phyloP scores from a whole-genome alignment of 371 early-diverging fungal species.

The Syncephalastrum sp. region DNA sequence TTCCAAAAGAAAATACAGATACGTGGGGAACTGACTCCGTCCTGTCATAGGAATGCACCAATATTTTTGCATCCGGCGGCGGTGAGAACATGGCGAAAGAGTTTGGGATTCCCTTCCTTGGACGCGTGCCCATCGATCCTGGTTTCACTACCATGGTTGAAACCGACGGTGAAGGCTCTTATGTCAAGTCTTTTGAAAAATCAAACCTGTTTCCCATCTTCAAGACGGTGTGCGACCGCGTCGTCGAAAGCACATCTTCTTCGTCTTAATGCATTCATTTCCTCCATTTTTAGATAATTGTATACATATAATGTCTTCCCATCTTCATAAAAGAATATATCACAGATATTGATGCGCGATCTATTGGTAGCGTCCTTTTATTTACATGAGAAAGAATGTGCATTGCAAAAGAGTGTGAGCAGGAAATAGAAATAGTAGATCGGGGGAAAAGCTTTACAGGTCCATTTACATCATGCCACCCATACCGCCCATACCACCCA shows the following conservation, averaged over 20 bases:
- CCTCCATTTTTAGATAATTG: too few species aligned
- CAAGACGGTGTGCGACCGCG: constrained; percentile 52
- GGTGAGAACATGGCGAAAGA: constrained; percentile 88
- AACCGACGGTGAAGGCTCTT: constrained; percentile 46
- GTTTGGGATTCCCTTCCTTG: constrained; percentile 75
- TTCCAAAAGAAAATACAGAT: constrained; percentile 29
- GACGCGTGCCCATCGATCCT: constrained; percentile 87
- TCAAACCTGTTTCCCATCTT: constrained; percentile 65
- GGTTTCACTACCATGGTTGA: constrained; percentile 68
- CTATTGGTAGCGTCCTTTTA: not conserved
- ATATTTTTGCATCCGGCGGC: constrained; percentile 92
- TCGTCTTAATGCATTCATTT: too few species aligned
- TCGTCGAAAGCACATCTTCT: constrained; percentile 21
- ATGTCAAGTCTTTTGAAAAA: constrained; percentile 57
- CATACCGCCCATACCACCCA: constrained; percentile 55
- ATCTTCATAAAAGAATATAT: not conserved
- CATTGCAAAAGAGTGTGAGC: not conserved
- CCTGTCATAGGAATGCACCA: constrained; percentile 77
- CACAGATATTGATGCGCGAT: not conserved
- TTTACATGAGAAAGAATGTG: not conserved
- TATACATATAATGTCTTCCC: not conserved
- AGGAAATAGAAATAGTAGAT: constrained; percentile 6
- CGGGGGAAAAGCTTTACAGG: not conserved
- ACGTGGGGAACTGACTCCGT: constrained; percentile 23
- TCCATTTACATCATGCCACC: constrained; percentile 51